A percentile compares a stretch with the other conserved stretches of the same genome.
Evolutionary conservation across 2,329 filamentous ascomycete species (phyloP).

Genomic region (Fusarium globosum): DNA sequence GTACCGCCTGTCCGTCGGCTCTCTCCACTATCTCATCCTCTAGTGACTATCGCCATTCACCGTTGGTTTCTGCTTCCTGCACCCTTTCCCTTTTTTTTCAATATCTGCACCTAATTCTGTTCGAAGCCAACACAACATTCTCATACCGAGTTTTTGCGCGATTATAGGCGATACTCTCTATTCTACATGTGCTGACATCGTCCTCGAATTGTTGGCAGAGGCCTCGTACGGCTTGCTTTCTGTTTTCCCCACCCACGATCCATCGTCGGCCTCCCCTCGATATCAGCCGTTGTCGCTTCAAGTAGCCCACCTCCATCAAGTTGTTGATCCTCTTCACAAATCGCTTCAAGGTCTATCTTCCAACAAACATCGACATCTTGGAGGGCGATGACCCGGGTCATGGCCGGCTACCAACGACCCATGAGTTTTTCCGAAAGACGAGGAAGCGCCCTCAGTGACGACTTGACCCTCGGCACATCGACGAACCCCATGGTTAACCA

Average conservation of each 20-base stretch:
- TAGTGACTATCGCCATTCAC: conserved; percentile 36
- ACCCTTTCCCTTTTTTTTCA: conserved; percentile 25
- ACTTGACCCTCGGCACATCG: conserved; percentile 65
- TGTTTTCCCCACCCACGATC: conserved; percentile 31
- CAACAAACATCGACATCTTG: conserved; percentile 14
- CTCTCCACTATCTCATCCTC: conserved; percentile 35
- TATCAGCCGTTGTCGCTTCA: conserved; percentile 29
- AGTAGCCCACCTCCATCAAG: conserved; percentile 23
- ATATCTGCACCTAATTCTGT: conserved; percentile 16
- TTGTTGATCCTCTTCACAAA: conserved; percentile 15
- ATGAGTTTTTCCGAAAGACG: conserved; percentile 71
- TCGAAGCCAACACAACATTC: conserved; percentile 1
- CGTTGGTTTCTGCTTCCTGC: conserved; percentile 36
- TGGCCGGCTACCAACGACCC: conserved; percentile 57
- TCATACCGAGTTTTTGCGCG: conserved; percentile 1
- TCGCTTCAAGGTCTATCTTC: conserved; percentile 7
- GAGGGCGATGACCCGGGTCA: conserved; percentile 41
- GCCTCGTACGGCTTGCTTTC: conserved; percentile 30
- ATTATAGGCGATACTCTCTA: conserved; percentile 5
- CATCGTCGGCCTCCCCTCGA: conserved; percentile 34
- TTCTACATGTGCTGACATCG: conserved; percentile 42
- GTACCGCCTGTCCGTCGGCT: conserved; percentile 34
- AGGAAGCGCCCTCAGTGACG: conserved; percentile 68
- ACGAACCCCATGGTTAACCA: conserved; percentile 58
- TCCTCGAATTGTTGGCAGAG: conserved; percentile 31